Evolutionary conservation across 139 green algal genomes (phyloP).

Genomic region (Chlorella sp.): DNA sequence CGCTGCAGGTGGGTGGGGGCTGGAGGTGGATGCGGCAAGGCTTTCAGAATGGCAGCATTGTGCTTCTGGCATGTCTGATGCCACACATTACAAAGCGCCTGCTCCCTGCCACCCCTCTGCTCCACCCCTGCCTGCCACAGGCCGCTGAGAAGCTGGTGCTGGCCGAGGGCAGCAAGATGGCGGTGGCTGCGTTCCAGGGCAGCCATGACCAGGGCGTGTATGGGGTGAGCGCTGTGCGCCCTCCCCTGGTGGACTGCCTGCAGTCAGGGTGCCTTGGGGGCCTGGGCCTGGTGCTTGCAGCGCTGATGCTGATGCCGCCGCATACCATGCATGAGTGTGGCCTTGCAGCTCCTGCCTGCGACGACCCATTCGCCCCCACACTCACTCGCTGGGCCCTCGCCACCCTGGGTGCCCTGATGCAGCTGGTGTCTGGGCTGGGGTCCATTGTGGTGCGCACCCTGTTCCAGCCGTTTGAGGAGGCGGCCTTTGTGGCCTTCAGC

Average conservation of each 20-base stretch:
- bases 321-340: no score
- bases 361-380: no score
- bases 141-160: constrained; percentile 85
- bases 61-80: background rate
- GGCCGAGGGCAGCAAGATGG: constrained; percentile 84
- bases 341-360: no score
- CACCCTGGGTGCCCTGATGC: no score
- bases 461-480: constrained; percentile 91
- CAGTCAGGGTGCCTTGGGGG: no score
- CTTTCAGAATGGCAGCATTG: no score
- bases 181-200: constrained; percentile 59
- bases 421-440: constrained; percentile 85
- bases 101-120: background rate
- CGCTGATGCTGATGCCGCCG: no score
- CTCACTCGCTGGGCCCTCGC: no score
- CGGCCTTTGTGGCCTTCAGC: constrained; percentile 87
- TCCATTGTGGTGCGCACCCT: constrained; percentile 86
- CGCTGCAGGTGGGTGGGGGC: constrained; percentile 52
- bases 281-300: no score
- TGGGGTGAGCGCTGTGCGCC: constrained; percentile 39
- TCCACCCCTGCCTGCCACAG: constrained; percentile 50
- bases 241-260: no score
- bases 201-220: constrained; percentile 84
- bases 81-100: background rate
- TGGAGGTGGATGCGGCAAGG: no score